Evolutionary conservation across 495 filamentous ascomycete species (phyloP), one percentile per base, ranked within the genome.

Genomic region (Xylaria telfairii): DNA sequence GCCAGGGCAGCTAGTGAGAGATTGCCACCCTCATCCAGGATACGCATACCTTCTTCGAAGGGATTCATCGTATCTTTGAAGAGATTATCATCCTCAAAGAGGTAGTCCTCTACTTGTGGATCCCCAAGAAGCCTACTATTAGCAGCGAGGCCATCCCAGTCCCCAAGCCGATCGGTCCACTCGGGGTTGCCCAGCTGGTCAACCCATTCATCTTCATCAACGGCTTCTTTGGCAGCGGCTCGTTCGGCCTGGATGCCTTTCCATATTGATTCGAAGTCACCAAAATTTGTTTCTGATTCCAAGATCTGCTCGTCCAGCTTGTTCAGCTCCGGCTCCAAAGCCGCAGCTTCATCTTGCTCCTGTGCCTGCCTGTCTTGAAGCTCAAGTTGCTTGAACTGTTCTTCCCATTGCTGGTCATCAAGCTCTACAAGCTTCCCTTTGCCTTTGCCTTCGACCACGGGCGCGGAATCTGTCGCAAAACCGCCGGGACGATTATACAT

Each of bases 391-490:
- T 91, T 90, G 77, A 99, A 99, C 77, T 98, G 94, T 70, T 92
- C 91, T 82, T 98, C 96, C 96, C 96, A 99, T 69, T 96, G 91
- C 74, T 90, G 86, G 70, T 98, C 94, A 76, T 97, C 93, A 32
- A 98, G 87, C 83, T 98, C 96, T 4, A 97, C 89, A 83, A 99
- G 91, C 80, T 97, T 98, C 42, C 94, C 95, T 81, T 98, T 98
- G 34, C 87, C 91, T 72, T 87, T 83, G 32, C 80, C 78, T 64
- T 84, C 79, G 12, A 75, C 70, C 39, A 72, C 68, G 53, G 80
- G 78, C 39, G 71, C 68, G 53, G 80, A 78, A 75, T 72, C 83
- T 73, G 73, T 79, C 72, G 74, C 82, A 72, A 79, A 80, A 75
- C 83, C 86, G 56, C 86, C 84, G 60, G 87, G 87, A 68, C 87